Evolutionary conservation across 371 early-diverging fungal genomes (phyloP).

Genomic region (Apophysomyces variabilis): DNA sequence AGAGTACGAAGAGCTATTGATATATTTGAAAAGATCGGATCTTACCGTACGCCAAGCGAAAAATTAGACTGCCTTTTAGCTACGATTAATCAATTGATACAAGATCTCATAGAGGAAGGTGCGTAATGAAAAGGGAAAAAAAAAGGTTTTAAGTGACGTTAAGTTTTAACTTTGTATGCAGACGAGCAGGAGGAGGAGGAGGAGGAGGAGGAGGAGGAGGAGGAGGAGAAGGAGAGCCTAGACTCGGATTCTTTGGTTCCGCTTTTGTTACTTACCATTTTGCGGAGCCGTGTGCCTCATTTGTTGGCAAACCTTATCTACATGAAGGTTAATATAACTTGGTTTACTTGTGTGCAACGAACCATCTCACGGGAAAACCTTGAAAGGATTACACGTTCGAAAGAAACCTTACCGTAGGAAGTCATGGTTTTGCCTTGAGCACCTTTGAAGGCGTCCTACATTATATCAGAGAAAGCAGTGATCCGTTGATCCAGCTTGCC

Average conservation of each 20-base stretch:
- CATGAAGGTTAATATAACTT: slow-evolving; percentile 41
- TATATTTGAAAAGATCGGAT: slow-evolving; percentile 55
- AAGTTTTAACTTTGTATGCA: background rate
- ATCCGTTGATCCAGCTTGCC: slow-evolving; percentile 40
- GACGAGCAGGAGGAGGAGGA: background rate
- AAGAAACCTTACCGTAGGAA: slow-evolving; percentile 43
- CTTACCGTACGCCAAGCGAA: slow-evolving; percentile 56
- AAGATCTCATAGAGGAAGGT: slow-evolving; percentile 7
- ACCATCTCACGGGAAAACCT: background rate
- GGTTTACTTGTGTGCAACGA: background rate
- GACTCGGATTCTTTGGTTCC: slow-evolving; percentile 58
- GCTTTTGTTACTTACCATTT: slow-evolving; percentile 51
- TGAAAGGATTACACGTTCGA: slow-evolving; percentile 54
- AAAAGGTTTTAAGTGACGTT: background rate
- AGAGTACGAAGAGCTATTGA: slow-evolving; percentile 44
- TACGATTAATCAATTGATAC: slow-evolving; percentile 28
- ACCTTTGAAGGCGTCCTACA: slow-evolving; percentile 59
- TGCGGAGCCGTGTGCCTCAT: slow-evolving; percentile 57
- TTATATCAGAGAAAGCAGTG: slow-evolving; percentile 45
- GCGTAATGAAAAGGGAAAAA: background rate
- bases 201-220: slow-evolving; percentile 9
- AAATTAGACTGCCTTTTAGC: slow-evolving; percentile 53
- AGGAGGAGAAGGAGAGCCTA: slow-evolving; percentile 11
- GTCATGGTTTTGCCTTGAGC: slow-evolving; percentile 58
- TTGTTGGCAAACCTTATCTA: slow-evolving; percentile 57